Conservation (phyloP, 2,329 filamentous ascomycete genomes). For the Penicillium brasilianum region DNA sequence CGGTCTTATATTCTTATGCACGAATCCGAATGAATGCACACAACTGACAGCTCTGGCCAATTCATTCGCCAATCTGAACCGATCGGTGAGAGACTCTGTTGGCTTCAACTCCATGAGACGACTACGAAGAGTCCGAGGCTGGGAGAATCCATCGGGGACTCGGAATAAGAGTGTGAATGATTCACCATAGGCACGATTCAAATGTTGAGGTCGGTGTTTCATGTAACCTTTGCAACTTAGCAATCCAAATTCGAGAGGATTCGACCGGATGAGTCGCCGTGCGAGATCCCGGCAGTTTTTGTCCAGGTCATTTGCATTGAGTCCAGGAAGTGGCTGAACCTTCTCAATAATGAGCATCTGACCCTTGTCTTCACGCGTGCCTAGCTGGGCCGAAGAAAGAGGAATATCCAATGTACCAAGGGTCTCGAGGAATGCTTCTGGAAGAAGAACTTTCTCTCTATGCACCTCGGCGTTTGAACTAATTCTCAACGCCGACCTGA, state of each 20-base stretch:
- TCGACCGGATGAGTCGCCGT: background rate
- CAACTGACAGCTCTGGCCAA: constrained; percentile 43
- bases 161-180: constrained; percentile 1
- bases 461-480: background rate
- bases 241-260: background rate
- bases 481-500: background rate
- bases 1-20: constrained; percentile 55
- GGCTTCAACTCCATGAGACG: background rate
- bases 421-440: background rate
- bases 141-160: background rate
- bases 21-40: constrained; percentile 49
- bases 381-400: background rate
- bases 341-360: background rate
- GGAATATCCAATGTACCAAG: background rate
- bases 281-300: background rate
- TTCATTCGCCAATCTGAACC: constrained; percentile 26
- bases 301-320: background rate
- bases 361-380: background rate
- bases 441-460: background rate
- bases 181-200: background rate
- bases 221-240: background rate
- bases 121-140: constrained; percentile 2
- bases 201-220: constrained; percentile 1
- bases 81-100: constrained; percentile 10
- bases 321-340: background rate